Evolutionary conservation across 164 flowering plant genomes (phyloP), one percentile per base, ranked within the genome.

Genomic region (Cinnamomum micranthum): DNA sequence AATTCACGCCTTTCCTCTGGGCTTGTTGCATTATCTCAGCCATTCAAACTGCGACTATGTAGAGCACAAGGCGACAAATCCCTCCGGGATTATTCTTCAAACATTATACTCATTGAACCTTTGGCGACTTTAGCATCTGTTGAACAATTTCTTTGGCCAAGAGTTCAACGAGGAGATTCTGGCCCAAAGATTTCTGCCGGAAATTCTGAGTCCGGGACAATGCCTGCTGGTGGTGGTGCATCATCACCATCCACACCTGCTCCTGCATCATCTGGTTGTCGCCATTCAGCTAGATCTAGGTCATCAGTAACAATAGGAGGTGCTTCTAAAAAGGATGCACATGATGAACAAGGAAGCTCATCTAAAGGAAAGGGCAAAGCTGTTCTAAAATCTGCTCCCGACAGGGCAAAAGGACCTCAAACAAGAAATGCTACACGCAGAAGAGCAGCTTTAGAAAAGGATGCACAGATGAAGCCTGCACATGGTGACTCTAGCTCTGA

Each of bases 321-420:
- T 33, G 35, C 84, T 41, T 68, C 88, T 50, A 88, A 73, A 78
- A 96, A 91, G 81, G 95, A 93, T 15, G 65, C 83, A 14, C 88
- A 75, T 50, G 95, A 88, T 47, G 92, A 88, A 81, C 79, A 79
- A 71, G 73, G 85, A 41, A 88, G 88, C 81, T 90, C 92, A 62
- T 89, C 92, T 2, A 96, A 93, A 77, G 99, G 93, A 14, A 96
- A 96, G 82, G 98, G 99, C 62, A 96, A 96, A 82, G 98, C 97
- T 78, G 91, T 96, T 75, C 35, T 94, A 74, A 96, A 88, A 84
- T 81, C 95, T 72, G 79, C 90, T 52, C 89, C 87, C 67, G 97
- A 91, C 76, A 97, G 88, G 52, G 74, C 79, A 65, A 87, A 83
- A 83, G 97, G 93, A 68, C 93, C 94, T 69, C 94, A 93, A 80